Percentiles rank a stretch among this genome's conserved stretches.
phyloP scores from a whole-genome alignment of 345 rosid genomes.

The Syzygium grande region DNA sequence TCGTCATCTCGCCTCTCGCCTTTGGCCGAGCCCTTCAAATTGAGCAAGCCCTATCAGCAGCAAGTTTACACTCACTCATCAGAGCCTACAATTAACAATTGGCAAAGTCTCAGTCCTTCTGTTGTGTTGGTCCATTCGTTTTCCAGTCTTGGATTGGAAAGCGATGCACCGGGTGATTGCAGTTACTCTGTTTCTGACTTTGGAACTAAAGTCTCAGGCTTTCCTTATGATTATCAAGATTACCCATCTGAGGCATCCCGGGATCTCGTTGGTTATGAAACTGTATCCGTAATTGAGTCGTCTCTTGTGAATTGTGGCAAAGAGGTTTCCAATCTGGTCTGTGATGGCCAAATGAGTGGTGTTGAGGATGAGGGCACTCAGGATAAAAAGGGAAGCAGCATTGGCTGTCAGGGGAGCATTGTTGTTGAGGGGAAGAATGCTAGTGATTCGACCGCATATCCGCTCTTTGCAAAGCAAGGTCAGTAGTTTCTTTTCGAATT shows the following conservation, averaged over 20 bases:
- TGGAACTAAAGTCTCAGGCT: background rate
- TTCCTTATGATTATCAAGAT: background rate
- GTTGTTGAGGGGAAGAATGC: background rate
- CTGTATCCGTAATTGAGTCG: background rate
- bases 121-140: conserved; percentile 2
- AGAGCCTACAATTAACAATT: background rate
- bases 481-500: background rate
- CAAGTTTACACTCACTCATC: background rate
- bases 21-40: conserved; percentile 26
- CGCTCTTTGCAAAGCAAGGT: conserved; percentile 15
- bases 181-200: background rate
- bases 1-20: conserved; percentile 34
- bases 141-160: background rate
- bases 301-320: background rate
- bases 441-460: background rate
- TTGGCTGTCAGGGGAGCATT: background rate
- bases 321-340: background rate
- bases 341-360: background rate
- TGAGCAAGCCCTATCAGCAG: conserved; percentile 4
- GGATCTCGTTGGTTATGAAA: background rate
- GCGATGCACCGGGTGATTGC: background rate
- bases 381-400: background rate
- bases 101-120: conserved; percentile 2
- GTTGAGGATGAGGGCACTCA: background rate
- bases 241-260: background rate